These are phyloP conservation scores for Penicillium silybi DNA, from an alignment of 495 filamentous ascomycete genomes.

Conservation along the genomic window DNA sequence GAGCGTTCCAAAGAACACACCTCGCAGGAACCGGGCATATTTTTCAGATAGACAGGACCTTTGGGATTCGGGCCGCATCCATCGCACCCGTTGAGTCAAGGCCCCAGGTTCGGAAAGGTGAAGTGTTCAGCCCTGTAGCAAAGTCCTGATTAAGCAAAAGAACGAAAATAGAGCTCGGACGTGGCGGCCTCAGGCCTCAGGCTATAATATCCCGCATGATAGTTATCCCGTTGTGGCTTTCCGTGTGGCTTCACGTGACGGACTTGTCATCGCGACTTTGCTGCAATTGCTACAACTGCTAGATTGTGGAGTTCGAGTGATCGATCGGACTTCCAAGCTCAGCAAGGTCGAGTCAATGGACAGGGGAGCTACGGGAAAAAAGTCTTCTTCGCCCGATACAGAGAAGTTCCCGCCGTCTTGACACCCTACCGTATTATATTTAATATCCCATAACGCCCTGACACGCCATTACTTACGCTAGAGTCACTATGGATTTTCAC, in stretches of 20 bases:
- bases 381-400: too few relatives aligned
- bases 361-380: neutral
- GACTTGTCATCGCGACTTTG: neutral
- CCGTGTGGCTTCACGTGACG: neutral
- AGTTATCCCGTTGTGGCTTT: neutral
- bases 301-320: too few relatives aligned
- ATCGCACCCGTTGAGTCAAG: conserved; percentile 7
- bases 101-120: neutral
- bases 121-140: neutral
- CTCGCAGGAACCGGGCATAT: conserved; percentile 45
- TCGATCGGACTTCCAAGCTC: too few relatives aligned
- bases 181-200: neutral
- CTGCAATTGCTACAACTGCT: neutral
- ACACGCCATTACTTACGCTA: neutral
- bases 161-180: neutral
- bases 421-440: neutral
- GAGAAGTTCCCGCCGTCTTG: too few relatives aligned
- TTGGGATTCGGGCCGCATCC: neutral
- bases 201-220: neutral
- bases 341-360: too few relatives aligned
- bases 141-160: neutral
- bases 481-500: neutral
- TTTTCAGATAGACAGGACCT: conserved; percentile 5
- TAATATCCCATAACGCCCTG: neutral
- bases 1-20: conserved; percentile 54